Percentiles rank a stretch among this genome's conserved stretches.
Conservation (phyloP, 345 rosid species). For the Limnanthes douglasii region DNA sequence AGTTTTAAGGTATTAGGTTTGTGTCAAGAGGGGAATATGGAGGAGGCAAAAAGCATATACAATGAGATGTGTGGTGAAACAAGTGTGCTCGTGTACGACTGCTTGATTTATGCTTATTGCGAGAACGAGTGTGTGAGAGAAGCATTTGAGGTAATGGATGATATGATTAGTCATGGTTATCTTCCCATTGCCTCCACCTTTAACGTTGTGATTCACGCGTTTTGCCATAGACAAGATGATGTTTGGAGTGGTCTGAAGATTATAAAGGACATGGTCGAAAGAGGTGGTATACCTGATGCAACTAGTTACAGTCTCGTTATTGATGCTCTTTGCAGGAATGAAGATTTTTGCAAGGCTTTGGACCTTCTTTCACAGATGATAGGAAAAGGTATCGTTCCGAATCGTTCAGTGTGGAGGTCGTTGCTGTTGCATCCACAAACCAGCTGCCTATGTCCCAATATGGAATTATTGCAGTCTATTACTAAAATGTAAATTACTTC, state of each 20-base stretch:
- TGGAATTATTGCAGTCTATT: too few species aligned
- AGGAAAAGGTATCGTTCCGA: conserved; percentile 38
- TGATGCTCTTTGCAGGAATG: conserved; percentile 24
- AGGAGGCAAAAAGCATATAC: conserved; percentile 32
- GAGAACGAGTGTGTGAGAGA: conserved; percentile 21
- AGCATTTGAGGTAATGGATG: conserved; percentile 41
- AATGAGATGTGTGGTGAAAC: conserved; percentile 45
- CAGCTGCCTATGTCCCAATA: too few species aligned
- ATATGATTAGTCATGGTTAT: conserved; percentile 31
- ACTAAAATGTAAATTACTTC: too few species aligned
- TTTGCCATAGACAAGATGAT: conserved; percentile 48
- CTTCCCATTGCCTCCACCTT: conserved; percentile 35
- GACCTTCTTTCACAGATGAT: conserved; percentile 35
- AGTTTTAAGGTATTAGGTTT: conserved; percentile 36
- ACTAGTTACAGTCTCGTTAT: conserved; percentile 34
- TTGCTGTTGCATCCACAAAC: conserved; percentile 31
- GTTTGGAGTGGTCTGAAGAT: conserved; percentile 37
- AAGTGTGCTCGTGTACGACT: conserved; percentile 35
- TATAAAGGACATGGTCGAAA: conserved; percentile 42
- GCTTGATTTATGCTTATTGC: conserved; percentile 42
- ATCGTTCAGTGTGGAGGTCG: conserved; percentile 36
- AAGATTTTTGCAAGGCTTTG: conserved; percentile 28
- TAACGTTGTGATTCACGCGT: conserved; percentile 34
- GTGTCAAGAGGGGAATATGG: conserved; percentile 32
- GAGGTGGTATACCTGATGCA: conserved; percentile 33